A percentile compares a stretch with the other conserved stretches of the same genome.
These are phyloP conservation scores for Plasmopara muralis DNA, from an alignment of 352 stramenopile species.

Conservation along the genomic window DNA sequence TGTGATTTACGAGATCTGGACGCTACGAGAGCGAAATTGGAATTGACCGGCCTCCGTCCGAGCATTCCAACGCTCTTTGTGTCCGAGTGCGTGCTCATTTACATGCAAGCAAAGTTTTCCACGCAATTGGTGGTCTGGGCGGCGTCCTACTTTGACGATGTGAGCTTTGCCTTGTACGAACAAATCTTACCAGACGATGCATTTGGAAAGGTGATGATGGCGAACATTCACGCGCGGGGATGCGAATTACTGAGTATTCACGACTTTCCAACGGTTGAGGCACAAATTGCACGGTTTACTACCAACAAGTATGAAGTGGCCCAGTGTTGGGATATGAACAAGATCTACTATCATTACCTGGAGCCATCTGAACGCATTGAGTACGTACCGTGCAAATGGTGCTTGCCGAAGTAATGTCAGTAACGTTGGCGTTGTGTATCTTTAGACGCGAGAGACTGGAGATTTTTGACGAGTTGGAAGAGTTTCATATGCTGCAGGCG, in stretches of 20 bases:
- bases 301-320: constrained; percentile 54
- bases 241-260: constrained; percentile 84
- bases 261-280: constrained; percentile 66
- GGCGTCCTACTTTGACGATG: constrained; percentile 54
- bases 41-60: constrained; percentile 44
- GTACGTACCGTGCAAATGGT: constrained; percentile 28
- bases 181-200: constrained; percentile 87
- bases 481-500: constrained; percentile 87
- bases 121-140: constrained; percentile 69
- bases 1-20: constrained; percentile 68
- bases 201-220: constrained; percentile 88
- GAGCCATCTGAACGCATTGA: constrained; percentile 50
- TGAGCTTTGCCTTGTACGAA: constrained; percentile 85
- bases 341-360: constrained; percentile 88
- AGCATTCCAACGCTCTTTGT: constrained; percentile 69
- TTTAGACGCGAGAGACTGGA: constrained; percentile 77
- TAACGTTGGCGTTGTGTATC: constrained; percentile 4
- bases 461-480: constrained; percentile 90
- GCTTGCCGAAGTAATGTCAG: not conserved
- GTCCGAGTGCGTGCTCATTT: constrained; percentile 89
- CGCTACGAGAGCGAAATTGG: constrained; percentile 45
- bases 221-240: constrained; percentile 85
- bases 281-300: constrained; percentile 73
- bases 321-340: constrained; percentile 88
- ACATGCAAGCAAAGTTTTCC: constrained; percentile 85